Conservation (phyloP, 169 alveolate species). For the Babesia bovis region DNA sequence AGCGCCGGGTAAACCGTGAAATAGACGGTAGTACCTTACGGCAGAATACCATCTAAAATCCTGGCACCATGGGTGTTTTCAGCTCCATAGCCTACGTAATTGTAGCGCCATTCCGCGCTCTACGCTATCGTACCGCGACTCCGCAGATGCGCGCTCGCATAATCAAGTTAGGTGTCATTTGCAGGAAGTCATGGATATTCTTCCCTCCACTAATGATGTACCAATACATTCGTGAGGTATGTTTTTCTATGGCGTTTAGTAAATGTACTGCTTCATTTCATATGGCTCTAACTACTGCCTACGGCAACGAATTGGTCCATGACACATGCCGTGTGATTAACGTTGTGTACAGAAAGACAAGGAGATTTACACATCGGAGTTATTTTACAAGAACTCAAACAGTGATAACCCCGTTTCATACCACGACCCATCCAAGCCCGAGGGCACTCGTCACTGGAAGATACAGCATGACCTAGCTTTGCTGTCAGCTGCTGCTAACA, state of each 20-base stretch:
- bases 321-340: not conserved
- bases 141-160: constrained; percentile 47
- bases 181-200: constrained; percentile 67
- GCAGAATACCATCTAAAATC: constrained; percentile 25
- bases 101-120: constrained; percentile 42
- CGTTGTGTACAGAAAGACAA: constrained; percentile 55
- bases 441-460: constrained; percentile 70
- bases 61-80: constrained; percentile 43
- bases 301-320: no score
- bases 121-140: constrained; percentile 58
- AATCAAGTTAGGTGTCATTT: constrained; percentile 59
- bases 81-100: constrained; percentile 30
- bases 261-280: not conserved
- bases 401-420: constrained; percentile 53
- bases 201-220: constrained; percentile 81
- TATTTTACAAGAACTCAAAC: constrained; percentile 62
- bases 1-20: constrained; percentile 8
- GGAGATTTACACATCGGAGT: constrained; percentile 73
- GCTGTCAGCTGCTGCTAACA: constrained; percentile 73
- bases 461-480: constrained; percentile 72
- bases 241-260: no score
- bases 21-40: constrained; percentile 1
- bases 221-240: constrained; percentile 83
- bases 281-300: not conserved
- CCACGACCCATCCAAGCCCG: constrained; percentile 64